phyloP scores from a whole-genome alignment of 805 yeast genomes.

The Saturnispora galanensis region DNA sequence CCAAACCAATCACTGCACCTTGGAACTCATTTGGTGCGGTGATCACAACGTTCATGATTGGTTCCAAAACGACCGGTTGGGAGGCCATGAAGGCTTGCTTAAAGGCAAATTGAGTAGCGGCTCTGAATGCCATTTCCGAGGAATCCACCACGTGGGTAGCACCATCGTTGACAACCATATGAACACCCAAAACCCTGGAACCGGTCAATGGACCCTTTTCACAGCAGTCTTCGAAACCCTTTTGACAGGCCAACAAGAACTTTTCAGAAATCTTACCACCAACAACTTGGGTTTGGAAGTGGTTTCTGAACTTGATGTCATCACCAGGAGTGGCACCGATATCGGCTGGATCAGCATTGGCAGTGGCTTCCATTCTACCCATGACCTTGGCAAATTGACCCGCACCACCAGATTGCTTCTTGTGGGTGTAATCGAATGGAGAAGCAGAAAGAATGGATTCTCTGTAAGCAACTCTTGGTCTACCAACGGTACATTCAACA shows the following conservation, averaged over 20 bases:
- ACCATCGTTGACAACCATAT: slow-evolving; percentile 95
- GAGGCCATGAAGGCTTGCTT: slow-evolving; percentile 80
- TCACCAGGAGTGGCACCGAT: slow-evolving; percentile 23
- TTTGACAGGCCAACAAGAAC: slow-evolving; percentile 84
- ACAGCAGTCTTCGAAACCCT: slow-evolving; percentile 90
- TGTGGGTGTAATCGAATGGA: slow-evolving; percentile 87
- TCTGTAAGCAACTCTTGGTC: slow-evolving; percentile 96
- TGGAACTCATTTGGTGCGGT: slow-evolving; percentile 97
- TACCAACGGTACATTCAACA: slow-evolving; percentile 90
- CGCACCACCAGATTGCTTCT: slow-evolving; percentile 98
- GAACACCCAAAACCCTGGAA: slow-evolving; percentile 84
- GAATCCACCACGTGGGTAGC: slow-evolving; percentile 96
- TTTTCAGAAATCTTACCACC: slow-evolving; percentile 98
- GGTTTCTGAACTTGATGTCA: slow-evolving; percentile 39
- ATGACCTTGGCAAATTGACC: slow-evolving; percentile 98
- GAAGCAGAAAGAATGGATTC: slow-evolving; percentile 74
- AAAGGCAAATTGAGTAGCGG: slow-evolving; percentile 89
- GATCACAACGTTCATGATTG: slow-evolving; percentile 88
- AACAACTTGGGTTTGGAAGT: slow-evolving; percentile 77
- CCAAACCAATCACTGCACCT: slow-evolving; percentile 80
- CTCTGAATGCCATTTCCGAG: slow-evolving; percentile 87
- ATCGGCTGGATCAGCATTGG: slow-evolving; percentile 44
- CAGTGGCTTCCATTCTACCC: slow-evolving; percentile 50
- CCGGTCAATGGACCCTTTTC: slow-evolving; percentile 97
- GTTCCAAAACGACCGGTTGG: slow-evolving; percentile 85